Conservation (phyloP, 2,329 filamentous ascomycete species). For the Paramyrothecium roridum region DNA sequence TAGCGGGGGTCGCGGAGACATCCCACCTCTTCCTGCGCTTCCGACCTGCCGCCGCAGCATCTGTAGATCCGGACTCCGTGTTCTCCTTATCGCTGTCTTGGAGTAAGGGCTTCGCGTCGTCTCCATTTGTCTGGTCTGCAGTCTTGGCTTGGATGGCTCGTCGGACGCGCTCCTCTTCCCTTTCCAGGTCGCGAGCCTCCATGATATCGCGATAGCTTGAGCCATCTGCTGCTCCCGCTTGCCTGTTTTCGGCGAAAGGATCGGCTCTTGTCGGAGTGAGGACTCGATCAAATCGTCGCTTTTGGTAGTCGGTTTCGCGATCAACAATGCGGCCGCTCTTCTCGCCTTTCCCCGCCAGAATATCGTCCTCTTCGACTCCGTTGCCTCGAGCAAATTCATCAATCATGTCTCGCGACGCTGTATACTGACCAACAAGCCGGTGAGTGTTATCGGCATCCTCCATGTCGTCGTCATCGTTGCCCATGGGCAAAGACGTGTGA, state of each 20-base stretch:
- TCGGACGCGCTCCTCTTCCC: conserved; percentile 85
- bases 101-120: conserved; percentile 72
- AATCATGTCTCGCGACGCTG: conserved; percentile 85
- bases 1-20: conserved; percentile 57
- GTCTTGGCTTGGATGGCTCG: conserved; percentile 75
- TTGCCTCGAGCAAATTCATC: conserved; percentile 86
- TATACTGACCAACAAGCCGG: conserved; percentile 91
- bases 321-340: conserved; percentile 88
- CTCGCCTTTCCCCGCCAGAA: conserved; percentile 76
- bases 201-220: conserved; percentile 87
- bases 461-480: conserved; percentile 77
- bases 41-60: conserved; percentile 58
- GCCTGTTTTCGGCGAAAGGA: conserved; percentile 74
- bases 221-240: conserved; percentile 64
- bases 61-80: conserved; percentile 64
- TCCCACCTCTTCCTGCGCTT: conserved; percentile 98
- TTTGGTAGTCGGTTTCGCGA: conserved; percentile 96
- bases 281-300: conserved; percentile 84
- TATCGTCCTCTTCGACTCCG: conserved; percentile 89
- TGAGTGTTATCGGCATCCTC: conserved; percentile 69
- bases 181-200: conserved; percentile 84
- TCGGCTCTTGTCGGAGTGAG: conserved; percentile 84
- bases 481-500: conserved; percentile 80
- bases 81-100: conserved; percentile 73
- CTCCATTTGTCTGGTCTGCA: conserved; percentile 57